Percentiles rank a stretch among this genome's conserved stretches.
phyloP scores from a whole-genome alignment of 352 stramenopile species.

The Phytopythium kandeliae region DNA sequence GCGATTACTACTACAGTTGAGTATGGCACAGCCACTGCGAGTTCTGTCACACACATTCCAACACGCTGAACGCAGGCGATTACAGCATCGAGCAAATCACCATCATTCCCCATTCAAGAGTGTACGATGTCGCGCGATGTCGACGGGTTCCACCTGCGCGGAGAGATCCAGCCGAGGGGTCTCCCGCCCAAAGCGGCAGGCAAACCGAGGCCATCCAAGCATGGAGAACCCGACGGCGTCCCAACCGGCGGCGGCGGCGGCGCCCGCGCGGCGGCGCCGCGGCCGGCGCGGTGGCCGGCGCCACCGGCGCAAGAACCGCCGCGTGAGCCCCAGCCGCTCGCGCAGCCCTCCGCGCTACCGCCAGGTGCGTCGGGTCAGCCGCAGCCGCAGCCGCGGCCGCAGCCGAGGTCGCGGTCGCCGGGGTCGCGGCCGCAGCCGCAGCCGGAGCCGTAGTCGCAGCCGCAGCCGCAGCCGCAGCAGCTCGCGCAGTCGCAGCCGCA shows the following conservation, averaged over 20 bases:
- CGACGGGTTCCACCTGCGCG: too few species aligned
- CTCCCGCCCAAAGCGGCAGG: too few species aligned
- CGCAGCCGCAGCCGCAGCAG: constrained; percentile 2
- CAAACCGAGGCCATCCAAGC: not conserved
- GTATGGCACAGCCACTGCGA: too few species aligned
- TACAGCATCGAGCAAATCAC: too few species aligned
- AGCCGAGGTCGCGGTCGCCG: constrained; percentile 15
- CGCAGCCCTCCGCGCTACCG: constrained; percentile 1
- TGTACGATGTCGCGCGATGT: too few species aligned
- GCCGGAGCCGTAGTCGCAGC: constrained; percentile 2
- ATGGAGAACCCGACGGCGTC: not conserved
- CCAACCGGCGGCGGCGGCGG: not conserved
- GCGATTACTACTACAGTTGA: too few species aligned
- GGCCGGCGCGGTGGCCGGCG: constrained; percentile 11
- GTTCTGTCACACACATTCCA: too few species aligned
- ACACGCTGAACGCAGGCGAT: too few species aligned
- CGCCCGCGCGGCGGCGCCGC: constrained; percentile 4
- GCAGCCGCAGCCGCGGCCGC: constrained; percentile 5
- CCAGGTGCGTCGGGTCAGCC: not conserved
- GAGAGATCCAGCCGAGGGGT: too few species aligned
- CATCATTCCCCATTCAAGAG: too few species aligned
- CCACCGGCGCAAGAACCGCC: constrained; percentile 5
- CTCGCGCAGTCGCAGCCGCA: constrained; percentile 15
- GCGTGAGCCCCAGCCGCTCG: not conserved
- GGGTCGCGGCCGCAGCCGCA: constrained; percentile 5